These are phyloP conservation scores for Mucor mucedo DNA, from an alignment of 371 early-diverging fungal species.

Conservation along the genomic window DNA sequence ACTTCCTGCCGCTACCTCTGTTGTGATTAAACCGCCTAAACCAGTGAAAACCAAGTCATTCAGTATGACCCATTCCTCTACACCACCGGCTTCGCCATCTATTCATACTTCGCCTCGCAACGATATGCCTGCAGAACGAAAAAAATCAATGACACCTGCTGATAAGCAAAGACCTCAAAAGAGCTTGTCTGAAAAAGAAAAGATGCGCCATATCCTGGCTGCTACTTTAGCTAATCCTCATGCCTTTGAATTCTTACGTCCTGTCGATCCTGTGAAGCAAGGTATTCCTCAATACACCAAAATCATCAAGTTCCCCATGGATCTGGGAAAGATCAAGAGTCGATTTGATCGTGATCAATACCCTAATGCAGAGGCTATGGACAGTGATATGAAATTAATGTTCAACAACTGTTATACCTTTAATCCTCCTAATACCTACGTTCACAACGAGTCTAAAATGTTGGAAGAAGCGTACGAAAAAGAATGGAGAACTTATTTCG, in stretches of 20 bases:
- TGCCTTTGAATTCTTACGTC: constrained; percentile 50
- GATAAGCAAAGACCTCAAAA: neutral
- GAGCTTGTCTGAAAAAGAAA: constrained; percentile 34
- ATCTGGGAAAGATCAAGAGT: constrained; percentile 88
- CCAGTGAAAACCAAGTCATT: constrained; percentile 14
- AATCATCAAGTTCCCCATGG: constrained; percentile 96
- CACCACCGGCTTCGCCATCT: neutral
- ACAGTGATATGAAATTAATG: constrained; percentile 54
- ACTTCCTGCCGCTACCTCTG: constrained; percentile 7
- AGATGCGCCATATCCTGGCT: constrained; percentile 31
- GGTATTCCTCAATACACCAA: constrained; percentile 72
- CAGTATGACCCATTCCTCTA: constrained; percentile 5
- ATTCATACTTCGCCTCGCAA: neutral
- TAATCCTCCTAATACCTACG: constrained; percentile 80
- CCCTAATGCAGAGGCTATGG: constrained; percentile 45
- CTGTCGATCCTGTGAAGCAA: constrained; percentile 55
- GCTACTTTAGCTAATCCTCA: constrained; percentile 42
- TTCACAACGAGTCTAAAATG: constrained; percentile 66
- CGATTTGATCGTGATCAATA: constrained; percentile 62
- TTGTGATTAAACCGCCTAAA: constrained; percentile 12
- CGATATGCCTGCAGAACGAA: constrained; percentile 5
- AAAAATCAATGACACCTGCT: constrained; percentile 11
- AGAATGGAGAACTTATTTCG: constrained; percentile 58
- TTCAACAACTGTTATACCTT: constrained; percentile 68
- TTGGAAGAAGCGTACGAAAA: constrained; percentile 65